These are phyloP conservation scores for Durio zibethinus DNA, from an alignment of 345 rosid genomes.

Conservation along the genomic window DNA sequence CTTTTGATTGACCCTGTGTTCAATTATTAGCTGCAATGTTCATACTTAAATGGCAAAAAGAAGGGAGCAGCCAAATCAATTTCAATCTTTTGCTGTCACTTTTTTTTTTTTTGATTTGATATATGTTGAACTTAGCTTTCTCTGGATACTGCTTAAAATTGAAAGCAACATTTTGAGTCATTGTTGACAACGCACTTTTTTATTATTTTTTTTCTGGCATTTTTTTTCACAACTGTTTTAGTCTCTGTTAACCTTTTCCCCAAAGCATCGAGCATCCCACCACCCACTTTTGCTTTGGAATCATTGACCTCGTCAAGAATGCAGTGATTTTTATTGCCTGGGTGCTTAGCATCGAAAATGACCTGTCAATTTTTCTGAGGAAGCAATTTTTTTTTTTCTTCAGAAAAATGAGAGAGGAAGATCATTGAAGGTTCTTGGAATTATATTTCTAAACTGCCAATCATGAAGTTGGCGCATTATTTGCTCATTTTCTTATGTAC, in stretches of 20 bases:
- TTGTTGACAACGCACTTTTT: constrained; percentile 1
- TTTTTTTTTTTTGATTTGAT: constrained; percentile 16
- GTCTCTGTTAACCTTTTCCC: not conserved
- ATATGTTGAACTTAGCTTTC: not conserved
- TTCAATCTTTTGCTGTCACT: constrained; percentile 5
- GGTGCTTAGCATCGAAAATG: not conserved
- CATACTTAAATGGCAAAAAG: not conserved
- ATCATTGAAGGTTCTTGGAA: not conserved
- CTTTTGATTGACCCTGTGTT: not conserved
- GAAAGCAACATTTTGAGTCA: not conserved
- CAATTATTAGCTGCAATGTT: not conserved
- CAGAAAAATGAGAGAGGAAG: not conserved
- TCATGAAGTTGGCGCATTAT: not conserved
- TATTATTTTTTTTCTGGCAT: not conserved
- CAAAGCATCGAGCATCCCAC: not conserved
- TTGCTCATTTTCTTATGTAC: not conserved
- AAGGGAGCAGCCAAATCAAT: not conserved
- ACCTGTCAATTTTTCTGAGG: not conserved
- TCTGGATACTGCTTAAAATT: constrained; percentile 2
- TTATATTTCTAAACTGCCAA: not conserved
- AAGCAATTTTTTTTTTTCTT: not conserved
- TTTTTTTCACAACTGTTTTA: not conserved
- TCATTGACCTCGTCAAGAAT: not conserved
- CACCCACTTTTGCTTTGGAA: not conserved
- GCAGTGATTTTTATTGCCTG: not conserved